A percentile compares a stretch with the other conserved stretches of the same genome.
phyloP scores from a whole-genome alignment of 495 filamentous ascomycete species.

The Penicillium longicatenatum region DNA sequence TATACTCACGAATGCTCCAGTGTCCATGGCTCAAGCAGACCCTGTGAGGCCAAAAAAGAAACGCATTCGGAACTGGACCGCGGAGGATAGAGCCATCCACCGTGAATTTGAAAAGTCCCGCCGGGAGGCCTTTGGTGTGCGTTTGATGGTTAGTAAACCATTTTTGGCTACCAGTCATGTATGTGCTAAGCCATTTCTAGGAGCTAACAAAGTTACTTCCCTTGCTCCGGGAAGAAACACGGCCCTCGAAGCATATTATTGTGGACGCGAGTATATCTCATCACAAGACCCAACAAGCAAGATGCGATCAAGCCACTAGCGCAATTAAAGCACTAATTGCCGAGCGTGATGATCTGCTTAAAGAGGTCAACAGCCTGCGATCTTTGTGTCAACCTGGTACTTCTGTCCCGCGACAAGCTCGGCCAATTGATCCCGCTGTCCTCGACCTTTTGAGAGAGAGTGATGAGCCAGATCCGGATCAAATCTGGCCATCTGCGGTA shows the following conservation, averaged over 20 bases:
- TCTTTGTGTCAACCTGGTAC: conserved; percentile 12
- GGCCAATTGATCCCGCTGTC: conserved; percentile 17
- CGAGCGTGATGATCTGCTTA: conserved; percentile 18
- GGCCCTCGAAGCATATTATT: conserved; percentile 23
- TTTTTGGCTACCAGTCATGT: neutral
- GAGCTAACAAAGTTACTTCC: conserved; percentile 17
- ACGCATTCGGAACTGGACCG: conserved; percentile 21
- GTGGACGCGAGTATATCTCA: conserved; percentile 21
- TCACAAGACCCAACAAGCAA: conserved; percentile 16
- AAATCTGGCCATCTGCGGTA: too few relatives aligned
- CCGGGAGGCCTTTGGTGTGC: conserved; percentile 21
- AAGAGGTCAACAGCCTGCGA: conserved; percentile 16
- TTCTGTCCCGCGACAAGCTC: conserved; percentile 16
- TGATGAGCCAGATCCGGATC: neutral
- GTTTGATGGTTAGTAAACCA: conserved; percentile 11
- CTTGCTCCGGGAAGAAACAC: conserved; percentile 12
- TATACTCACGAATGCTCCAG: neutral
- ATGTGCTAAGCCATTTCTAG: neutral
- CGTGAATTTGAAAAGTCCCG: conserved; percentile 23
- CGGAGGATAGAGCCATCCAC: conserved; percentile 20
- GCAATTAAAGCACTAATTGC: conserved; percentile 7
- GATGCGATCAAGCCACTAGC: neutral
- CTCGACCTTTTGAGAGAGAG: conserved; percentile 9
- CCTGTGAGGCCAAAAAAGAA: conserved; percentile 19
- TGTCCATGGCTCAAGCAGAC: neutral